Base-by-base conservation (phyloP, 495 filamentous ascomycete species). In the Penicillium pancosmium region DNA sequence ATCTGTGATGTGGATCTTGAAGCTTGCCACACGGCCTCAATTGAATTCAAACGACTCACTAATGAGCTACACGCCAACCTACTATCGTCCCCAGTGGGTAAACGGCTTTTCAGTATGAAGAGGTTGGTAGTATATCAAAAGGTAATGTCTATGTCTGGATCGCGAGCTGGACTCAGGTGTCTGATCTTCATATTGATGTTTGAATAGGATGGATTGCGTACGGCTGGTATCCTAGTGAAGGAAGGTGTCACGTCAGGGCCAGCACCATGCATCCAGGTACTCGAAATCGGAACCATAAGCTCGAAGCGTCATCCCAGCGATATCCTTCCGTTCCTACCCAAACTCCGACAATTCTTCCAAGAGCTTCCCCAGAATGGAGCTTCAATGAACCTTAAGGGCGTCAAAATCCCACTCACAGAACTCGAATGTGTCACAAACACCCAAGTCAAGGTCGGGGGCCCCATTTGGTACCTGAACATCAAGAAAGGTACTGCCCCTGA, bases 1-100 rank as follows among this genome's bases (percentile, higher is more conserved):
- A 86, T 89, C 40, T 98, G 94, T 69, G 90, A 96, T 62, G 69
- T 82, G 27, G 88, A 93, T 67, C 73, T 98, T 50, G 86, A 89
- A 41, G 68, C 78, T 48, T 96, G 89, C 64, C 94, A 97, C 68
- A 77, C 88, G 56, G 87, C 91, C 7, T 84, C 91, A 6, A 88
- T 94, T 74, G 86, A 90, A 59, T 94, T 86, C 68, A 86, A 86
- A 61, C 80, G 80, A 51, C 72, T 92, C 13, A 95, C 91, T 1
- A 73, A 78, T 36, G 88, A 95, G 33, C 77, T 98, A 9, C 86
- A 95, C 65, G 66, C 86, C n/a, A 80, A 81, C 3, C 71, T 93
- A 11, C 71, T 92, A 18, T 78, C 78, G 33, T 90, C 91, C 19
- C 90, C 91, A 3, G 78, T 92, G 16, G 92, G 94, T 16, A 87